Evolutionary conservation across 768 basidiomycete species (phyloP).

Genomic region (Austroboletus festivus): DNA sequence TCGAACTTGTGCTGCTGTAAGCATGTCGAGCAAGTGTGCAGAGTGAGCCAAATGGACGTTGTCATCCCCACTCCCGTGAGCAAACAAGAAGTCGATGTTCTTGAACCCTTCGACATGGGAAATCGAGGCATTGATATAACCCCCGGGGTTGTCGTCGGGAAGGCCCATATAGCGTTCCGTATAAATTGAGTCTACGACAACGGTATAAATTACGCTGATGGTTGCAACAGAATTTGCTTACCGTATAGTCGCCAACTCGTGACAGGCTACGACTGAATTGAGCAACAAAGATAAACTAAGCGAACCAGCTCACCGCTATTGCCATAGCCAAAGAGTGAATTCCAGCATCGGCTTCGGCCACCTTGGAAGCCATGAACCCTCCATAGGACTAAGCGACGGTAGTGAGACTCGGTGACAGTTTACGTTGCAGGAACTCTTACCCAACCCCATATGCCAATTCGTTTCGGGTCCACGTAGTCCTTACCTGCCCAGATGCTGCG

Average conservation of each 20-base stretch:
- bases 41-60: slow-evolving; percentile 95
- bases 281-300: slow-evolving; percentile 3
- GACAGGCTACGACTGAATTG: slow-evolving; percentile 56
- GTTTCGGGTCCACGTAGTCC: slow-evolving; percentile 80
- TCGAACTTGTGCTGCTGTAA: slow-evolving; percentile 72
- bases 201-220: neutral
- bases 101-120: slow-evolving; percentile 86
- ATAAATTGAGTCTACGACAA: slow-evolving; percentile 78
- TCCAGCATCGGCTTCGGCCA: slow-evolving; percentile 85
- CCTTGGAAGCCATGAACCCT: slow-evolving; percentile 93
- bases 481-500: slow-evolving; percentile 78
- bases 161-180: slow-evolving; percentile 97
- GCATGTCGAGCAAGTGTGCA: slow-evolving; percentile 89
- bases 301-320: slow-evolving; percentile 63
- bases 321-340: slow-evolving; percentile 90
- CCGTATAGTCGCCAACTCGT: slow-evolving; percentile 84
- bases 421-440: slow-evolving; percentile 42
- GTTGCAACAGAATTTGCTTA: slow-evolving; percentile 29
- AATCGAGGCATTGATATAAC: slow-evolving; percentile 89
- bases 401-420: slow-evolving; percentile 1
- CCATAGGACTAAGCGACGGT: slow-evolving; percentile 72
- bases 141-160: slow-evolving; percentile 71
- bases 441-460: slow-evolving; percentile 99
- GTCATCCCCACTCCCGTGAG: slow-evolving; percentile 94
- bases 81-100: slow-evolving; percentile 75